A percentile compares a stretch with the other conserved stretches of the same genome.
Conservation (phyloP, 2,329 filamentous ascomycete genomes). For the Leptographium radiaticola region DNA sequence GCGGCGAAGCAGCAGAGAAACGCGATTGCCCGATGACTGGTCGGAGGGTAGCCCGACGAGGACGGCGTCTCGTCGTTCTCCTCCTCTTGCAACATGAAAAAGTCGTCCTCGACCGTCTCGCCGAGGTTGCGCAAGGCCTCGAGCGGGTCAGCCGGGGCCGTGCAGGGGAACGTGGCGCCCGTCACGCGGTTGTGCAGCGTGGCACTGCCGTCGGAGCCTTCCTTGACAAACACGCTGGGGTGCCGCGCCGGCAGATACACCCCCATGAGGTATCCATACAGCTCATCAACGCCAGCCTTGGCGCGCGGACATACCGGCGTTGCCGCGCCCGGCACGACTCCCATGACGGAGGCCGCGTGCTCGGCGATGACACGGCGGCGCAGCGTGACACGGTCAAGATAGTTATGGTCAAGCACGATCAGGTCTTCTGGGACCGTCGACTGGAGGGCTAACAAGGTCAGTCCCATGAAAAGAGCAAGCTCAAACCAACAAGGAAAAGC, state of each 20-base stretch:
- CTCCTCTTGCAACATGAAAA: constrained; percentile 32
- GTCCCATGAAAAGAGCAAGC: neutral
- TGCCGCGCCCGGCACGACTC: constrained; percentile 19
- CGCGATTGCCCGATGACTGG: constrained; percentile 27
- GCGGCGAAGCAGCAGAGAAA: constrained; percentile 39
- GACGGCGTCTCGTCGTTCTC: constrained; percentile 15
- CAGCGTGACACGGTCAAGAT: constrained; percentile 28
- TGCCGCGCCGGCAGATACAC: constrained; percentile 35
- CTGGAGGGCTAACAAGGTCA: constrained; percentile 23
- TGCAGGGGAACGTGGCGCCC: constrained; percentile 15
- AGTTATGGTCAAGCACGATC: constrained; percentile 38
- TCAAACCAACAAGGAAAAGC: neutral
- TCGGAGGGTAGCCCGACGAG: constrained; percentile 1
- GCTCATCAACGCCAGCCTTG: constrained; percentile 29
- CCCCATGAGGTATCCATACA: constrained; percentile 33
- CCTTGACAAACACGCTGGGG: constrained; percentile 31
- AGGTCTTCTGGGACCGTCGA: constrained; percentile 32
- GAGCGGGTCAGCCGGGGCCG: constrained; percentile 16
- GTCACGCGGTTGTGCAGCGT: constrained; percentile 29
- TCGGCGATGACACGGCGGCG: constrained; percentile 25
- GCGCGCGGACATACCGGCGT: neutral
- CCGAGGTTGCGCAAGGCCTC: constrained; percentile 13
- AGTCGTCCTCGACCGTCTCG: constrained; percentile 41
- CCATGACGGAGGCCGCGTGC: constrained; percentile 27
- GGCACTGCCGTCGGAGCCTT: constrained; percentile 13